Base-by-base conservation (phyloP, 495 filamentous ascomycete genomes). In the Xanthoparmelia taractica region DNA sequence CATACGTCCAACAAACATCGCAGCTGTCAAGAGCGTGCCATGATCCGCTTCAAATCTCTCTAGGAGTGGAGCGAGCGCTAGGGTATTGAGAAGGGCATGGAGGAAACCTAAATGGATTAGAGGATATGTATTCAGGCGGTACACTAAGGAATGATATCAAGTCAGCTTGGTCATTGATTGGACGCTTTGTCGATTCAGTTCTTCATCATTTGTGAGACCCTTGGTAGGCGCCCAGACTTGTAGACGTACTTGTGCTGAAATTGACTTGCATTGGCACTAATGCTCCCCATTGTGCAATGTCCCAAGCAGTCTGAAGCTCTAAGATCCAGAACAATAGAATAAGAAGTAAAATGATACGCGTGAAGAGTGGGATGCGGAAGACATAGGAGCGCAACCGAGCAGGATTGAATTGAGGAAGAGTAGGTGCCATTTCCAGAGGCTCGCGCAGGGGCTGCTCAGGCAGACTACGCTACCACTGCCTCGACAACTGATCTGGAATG, bases 31-130 rank as follows among this genome's bases (percentile, higher is more conserved):
- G 67, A 97, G 77, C n/a, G 92, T 96, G 33, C 94, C 94, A 76
- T 94, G 81, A 70, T 96, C 93, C n/a, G 84, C 79, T 75, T 98
- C 94, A 72, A 97, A 98, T 55, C 92, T 82, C 73, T 96, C 92
- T 66, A 97, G 71, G 55, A 98, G 76, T 20, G 94, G 94, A 15
- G 85, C 85, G 63, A 97, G 74, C 6, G 91, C 87, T 55, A 96
- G 23, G 48, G 88, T 70, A 74, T 97, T 96, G 68, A 97, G 72
- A 36, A 93, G 66, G 55, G 85, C 77, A 72, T 97, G 94, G 63
- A 95, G 78, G 74, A 93, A 82, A 65, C 86, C 85, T 37, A 80
- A 69, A 73, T 98, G 94, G 61, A 97, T 87, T 59, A 98, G 79
- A 3, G 93, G 92, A 72, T 89, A 98, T 13, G 92, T 95, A 70